phyloP scores from a whole-genome alignment of 192 early-diverging fungal species.

The Kickxella alabastrina region DNA sequence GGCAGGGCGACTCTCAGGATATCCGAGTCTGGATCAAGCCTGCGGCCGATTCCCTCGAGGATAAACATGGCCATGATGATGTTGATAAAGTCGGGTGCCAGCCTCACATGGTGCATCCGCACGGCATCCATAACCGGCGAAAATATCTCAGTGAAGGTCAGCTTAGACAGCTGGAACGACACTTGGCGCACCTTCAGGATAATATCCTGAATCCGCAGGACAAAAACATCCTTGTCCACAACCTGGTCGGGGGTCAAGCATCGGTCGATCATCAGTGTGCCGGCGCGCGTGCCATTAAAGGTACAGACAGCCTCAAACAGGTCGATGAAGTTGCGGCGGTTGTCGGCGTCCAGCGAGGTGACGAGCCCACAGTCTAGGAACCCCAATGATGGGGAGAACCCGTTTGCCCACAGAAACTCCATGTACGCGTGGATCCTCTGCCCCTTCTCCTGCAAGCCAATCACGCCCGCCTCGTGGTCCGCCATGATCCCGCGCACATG shows the following conservation, averaged over 20 bases:
- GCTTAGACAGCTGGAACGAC: constrained; percentile 71
- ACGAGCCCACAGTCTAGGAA: constrained; percentile 93
- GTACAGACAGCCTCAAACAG: constrained; percentile 81
- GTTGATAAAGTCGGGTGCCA: constrained; percentile 95
- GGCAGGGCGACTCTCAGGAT: constrained; percentile 78
- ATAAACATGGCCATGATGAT: constrained; percentile 88
- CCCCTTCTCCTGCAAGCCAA: constrained; percentile 11
- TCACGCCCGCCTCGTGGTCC: constrained; percentile 17
- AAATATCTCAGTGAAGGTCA: constrained; percentile 82
- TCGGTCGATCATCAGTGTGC: constrained; percentile 82
- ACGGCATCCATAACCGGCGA: constrained; percentile 79
- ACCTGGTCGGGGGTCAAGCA: constrained; percentile 69
- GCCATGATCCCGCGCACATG: constrained; percentile 22
- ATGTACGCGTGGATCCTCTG: constrained; percentile 24
- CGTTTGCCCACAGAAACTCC: constrained; percentile 56
- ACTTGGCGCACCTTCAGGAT: constrained; percentile 66
- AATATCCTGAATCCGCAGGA: constrained; percentile 73
- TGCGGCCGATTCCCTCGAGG: constrained; percentile 90
- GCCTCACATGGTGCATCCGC: constrained; percentile 83
- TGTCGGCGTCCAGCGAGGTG: constrained; percentile 65
- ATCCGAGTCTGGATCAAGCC: constrained; percentile 87
- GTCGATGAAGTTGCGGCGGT: constrained; percentile 87
- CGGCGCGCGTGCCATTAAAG: constrained; percentile 82
- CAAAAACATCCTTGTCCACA: constrained; percentile 73
- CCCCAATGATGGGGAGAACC: constrained; percentile 72